Evolutionary conservation across 768 basidiomycete species (phyloP).

Genomic region (Panellus pusillus): DNA sequence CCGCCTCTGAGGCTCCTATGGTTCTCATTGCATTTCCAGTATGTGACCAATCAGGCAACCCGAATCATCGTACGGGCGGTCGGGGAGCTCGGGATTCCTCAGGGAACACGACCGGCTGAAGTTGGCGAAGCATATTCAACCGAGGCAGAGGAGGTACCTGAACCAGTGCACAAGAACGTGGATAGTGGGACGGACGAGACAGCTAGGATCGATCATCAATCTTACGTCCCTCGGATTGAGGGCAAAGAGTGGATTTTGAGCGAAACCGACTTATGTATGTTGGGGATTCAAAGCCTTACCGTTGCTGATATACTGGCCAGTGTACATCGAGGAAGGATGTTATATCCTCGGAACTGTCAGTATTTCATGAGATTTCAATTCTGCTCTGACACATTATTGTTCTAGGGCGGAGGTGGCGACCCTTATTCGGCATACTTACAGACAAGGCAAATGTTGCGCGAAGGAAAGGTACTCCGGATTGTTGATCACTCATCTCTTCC

Average conservation of each 20-base stretch:
- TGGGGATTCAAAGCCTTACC: background rate
- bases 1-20: background rate
- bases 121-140: conserved; percentile 18
- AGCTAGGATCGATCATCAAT: conserved; percentile 28
- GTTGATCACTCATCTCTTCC: conserved; percentile 43
- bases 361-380: background rate
- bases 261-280: conserved; percentile 43
- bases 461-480: conserved; percentile 46
- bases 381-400: background rate
- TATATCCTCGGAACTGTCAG: conserved; percentile 53
- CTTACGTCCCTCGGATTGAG: conserved; percentile 38
- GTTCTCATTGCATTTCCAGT: conserved; percentile 29
- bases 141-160: conserved; percentile 18
- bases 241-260: conserved; percentile 44
- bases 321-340: conserved; percentile 65
- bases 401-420: conserved; percentile 58
- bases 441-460: conserved; percentile 51
- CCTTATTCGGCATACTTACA: conserved; percentile 53
- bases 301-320: conserved; percentile 22
- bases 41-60: conserved; percentile 52
- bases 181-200: conserved; percentile 7
- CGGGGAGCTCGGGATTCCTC: conserved; percentile 42
- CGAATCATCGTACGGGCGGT: conserved; percentile 60
- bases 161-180: conserved; percentile 9
- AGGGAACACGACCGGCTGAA: background rate